Evolutionary conservation across 805 yeast species (phyloP), one percentile per base, ranked within the genome.

Genomic region (Cyberlindnera saturnus): DNA sequence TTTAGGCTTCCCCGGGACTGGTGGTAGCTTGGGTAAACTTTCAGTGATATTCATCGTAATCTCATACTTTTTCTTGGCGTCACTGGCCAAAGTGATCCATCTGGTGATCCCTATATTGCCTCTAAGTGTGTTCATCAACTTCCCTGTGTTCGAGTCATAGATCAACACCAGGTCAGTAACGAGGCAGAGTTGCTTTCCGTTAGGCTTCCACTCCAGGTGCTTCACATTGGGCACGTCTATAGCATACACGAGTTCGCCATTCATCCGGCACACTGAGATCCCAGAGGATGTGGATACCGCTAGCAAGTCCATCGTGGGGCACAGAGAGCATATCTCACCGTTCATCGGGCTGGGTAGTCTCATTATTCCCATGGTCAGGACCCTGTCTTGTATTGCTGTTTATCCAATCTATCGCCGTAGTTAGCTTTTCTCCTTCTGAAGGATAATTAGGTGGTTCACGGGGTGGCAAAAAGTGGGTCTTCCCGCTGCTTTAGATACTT

Each of bases 301-400:
- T 30, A 82, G 48, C 29, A 77, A 65, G 48, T 75, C 75, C 69
- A 77, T 71, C 9, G 71, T 63, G 2, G 82, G 82, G 52, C 80
- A 76, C 70, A 74, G 70, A 34, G 49, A 37, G 34, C 48, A 47
- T 17, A 44, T 30, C 16, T 41, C 14, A 1, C 45, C 59, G 19
- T 54, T 55, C n/a, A 41, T n/a, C 15, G 34, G 31, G 23, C 28
- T 23, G 13, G 28, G 28, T 23, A 23, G 11, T 23, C 28, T 23
- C 28, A 23, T 23, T 23, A 11, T 23, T 23, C 11, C 11, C 9
- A 13, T 23, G 10, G 9, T 23, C 28, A 23, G 28, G 11, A 13
- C 9, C 4, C 4, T 23, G 28, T 23, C 2, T 8, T 23, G 11
- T 23, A 23, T 23, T 8, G 2, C 28, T 8, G 10, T 9, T 23